Evolutionary conservation across 2,329 filamentous ascomycete species (phyloP).

Genomic region (Claviceps sp.): DNA sequence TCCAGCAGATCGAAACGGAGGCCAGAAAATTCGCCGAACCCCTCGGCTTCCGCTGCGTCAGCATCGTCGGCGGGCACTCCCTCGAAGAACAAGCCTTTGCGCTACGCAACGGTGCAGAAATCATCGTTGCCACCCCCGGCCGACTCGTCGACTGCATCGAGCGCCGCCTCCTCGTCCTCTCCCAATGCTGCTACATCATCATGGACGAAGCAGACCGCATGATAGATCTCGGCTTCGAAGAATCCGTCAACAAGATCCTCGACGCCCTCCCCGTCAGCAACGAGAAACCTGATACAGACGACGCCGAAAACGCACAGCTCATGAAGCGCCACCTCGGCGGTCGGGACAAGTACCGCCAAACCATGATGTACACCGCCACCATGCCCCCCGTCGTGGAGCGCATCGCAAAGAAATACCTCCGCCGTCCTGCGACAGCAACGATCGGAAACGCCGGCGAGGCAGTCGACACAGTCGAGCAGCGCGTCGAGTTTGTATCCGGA

Average conservation of each 20-base stretch:
- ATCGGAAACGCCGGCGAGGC: constrained; percentile 93
- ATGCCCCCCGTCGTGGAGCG: constrained; percentile 89
- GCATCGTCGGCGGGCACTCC: constrained; percentile 93
- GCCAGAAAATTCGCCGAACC: constrained; percentile 84
- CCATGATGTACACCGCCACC: constrained; percentile 99
- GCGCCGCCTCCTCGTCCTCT: constrained; percentile 74
- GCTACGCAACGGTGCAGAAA: constrained; percentile 84
- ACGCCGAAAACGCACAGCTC: constrained; percentile 71
- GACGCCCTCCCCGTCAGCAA: constrained; percentile 85
- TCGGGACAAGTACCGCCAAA: constrained; percentile 78
- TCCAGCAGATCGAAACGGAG: constrained; percentile 92
- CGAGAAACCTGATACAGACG: constrained; percentile 88
- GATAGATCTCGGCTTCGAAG: constrained; percentile 97
- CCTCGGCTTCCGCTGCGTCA: constrained; percentile 86
- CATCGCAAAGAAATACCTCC: constrained; percentile 93
- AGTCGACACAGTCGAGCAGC: constrained; percentile 94
- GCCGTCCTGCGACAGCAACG: constrained; percentile 81
- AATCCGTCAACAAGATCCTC: constrained; percentile 93
- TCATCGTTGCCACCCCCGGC: constrained; percentile 95
- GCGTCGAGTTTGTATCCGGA: constrained; percentile 78
- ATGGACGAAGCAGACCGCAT: constrained; percentile 99
- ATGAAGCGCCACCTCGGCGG: constrained; percentile 71
- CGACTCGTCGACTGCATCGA: constrained; percentile 96
- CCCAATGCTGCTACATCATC: constrained; percentile 96
- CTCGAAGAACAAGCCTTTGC: constrained; percentile 89